Conservation (phyloP, 345 rosid species). For the Euclidium syriacum region DNA sequence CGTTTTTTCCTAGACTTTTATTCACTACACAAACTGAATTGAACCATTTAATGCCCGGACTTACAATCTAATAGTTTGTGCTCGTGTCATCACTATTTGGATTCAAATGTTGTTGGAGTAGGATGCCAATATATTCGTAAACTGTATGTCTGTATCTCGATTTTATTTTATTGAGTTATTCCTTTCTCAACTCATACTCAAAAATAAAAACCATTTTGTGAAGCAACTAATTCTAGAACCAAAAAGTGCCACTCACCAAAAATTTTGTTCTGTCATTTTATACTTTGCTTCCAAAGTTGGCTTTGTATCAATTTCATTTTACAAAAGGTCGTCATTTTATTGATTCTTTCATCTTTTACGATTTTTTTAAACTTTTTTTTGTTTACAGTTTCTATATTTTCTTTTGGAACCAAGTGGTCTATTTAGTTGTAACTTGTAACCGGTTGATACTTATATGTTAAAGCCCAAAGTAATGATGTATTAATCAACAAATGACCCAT, state of each 20-base stretch:
- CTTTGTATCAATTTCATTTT: conserved; percentile 18
- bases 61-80: too few species aligned
- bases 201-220: neutral
- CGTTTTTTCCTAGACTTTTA: too few species aligned
- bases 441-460: neutral
- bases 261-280: conserved; percentile 7
- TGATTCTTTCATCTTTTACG: neutral
- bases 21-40: too few species aligned
- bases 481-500: too few species aligned
- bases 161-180: conserved; percentile 8
- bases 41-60: too few species aligned
- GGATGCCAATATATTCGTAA: neutral
- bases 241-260: neutral
- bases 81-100: too few species aligned
- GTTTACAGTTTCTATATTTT: neutral
- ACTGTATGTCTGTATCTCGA: neutral
- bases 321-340: neutral
- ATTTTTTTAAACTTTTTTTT: neutral
- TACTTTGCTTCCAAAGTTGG: conserved; percentile 27
- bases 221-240: conserved; percentile 3
- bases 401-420: neutral
- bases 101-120: too few species aligned
- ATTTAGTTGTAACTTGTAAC: neutral
- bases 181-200: conserved; percentile 27
- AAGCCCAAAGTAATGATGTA: neutral